These are phyloP conservation scores for Colletotrichum sidae DNA, from an alignment of 2,329 filamentous ascomycete genomes.

Conservation along the genomic window DNA sequence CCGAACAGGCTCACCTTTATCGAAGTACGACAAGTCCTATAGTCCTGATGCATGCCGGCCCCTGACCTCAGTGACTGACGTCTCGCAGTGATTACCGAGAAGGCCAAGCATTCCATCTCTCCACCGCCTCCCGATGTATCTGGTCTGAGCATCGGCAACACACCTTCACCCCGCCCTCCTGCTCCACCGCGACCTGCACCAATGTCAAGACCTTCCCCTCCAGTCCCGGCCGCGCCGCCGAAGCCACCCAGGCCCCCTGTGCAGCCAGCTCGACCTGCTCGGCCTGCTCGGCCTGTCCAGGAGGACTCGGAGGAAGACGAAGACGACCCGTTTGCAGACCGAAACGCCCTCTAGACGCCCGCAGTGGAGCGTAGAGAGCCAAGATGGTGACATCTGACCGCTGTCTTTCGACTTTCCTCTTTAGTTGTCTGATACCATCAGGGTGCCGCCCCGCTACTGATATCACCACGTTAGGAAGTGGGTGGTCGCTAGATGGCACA, in stretches of 20 bases:
- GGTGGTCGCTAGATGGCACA: no score
- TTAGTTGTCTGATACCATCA: conserved; percentile 10
- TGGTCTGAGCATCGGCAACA: conserved; percentile 54
- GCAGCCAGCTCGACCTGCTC: conserved; percentile 47
- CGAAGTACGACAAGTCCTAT: conserved; percentile 57
- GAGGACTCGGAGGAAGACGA: conserved; percentile 70
- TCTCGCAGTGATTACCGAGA: conserved; percentile 62
- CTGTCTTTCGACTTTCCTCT: background rate
- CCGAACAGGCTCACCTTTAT: conserved; percentile 75
- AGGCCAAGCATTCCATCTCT: conserved; percentile 60
- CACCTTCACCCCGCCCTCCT: conserved; percentile 52
- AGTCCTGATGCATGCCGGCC: background rate
- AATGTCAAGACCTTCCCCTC: conserved; percentile 61
- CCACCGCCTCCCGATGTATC: conserved; percentile 57
- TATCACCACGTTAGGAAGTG: background rate
- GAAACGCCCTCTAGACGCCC: conserved; percentile 69
- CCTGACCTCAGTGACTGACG: conserved; percentile 40
- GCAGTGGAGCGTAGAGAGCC: conserved; percentile 33
- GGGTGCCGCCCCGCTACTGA: conserved; percentile 16
- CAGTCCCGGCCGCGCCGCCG: conserved; percentile 52
- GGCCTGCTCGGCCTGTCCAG: conserved; percentile 44
- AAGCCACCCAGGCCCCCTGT: conserved; percentile 49
- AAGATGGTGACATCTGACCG: conserved; percentile 36
- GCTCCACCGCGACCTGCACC: conserved; percentile 61
- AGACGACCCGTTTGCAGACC: conserved; percentile 89